phyloP scores from a whole-genome alignment of 164 flowering plant genomes.

The grape (Vitis vinifera) region DNA sequence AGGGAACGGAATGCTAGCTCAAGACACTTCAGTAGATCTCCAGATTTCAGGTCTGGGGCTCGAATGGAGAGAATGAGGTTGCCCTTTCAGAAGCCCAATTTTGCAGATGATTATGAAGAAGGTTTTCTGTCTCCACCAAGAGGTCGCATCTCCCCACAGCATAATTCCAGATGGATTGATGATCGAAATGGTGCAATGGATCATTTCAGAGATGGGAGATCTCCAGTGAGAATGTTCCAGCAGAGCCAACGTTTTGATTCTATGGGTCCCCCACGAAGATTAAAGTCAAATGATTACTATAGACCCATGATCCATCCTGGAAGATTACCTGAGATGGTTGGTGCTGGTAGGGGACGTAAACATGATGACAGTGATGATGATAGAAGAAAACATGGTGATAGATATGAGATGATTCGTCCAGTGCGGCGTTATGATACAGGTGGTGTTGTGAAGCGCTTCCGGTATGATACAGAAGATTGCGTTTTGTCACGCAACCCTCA shows the following conservation, averaged over 20 bases:
- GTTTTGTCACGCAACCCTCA: conserved; percentile 7
- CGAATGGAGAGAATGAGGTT: conserved; percentile 27
- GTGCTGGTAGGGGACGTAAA: conserved; percentile 15
- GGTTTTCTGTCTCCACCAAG: conserved; percentile 23
- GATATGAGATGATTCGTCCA: conserved; percentile 20
- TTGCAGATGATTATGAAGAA: conserved; percentile 20
- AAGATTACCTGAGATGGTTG: conserved; percentile 20
- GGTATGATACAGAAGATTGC: conserved; percentile 16
- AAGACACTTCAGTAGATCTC: conserved; percentile 27
- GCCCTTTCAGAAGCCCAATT: conserved; percentile 28
- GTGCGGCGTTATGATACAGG: conserved; percentile 21
- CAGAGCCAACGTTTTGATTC: conserved; percentile 24
- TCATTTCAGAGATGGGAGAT: conserved; percentile 27
- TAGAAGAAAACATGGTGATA: conserved; percentile 19
- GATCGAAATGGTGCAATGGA: conserved; percentile 16
- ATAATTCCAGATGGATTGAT: conserved; percentile 23
- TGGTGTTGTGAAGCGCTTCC: conserved; percentile 17
- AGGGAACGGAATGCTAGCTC: conserved; percentile 18
- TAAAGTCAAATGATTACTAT: conserved; percentile 19
- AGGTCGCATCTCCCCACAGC: conserved; percentile 22
- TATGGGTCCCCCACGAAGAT: conserved; percentile 13
- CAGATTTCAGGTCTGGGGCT: conserved; percentile 22
- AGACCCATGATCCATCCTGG: conserved; percentile 17
- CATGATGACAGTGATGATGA: conserved; percentile 20
- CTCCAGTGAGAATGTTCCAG: conserved; percentile 23